Evolutionary conservation across 2,329 filamentous ascomycete genomes (phyloP), one percentile per base, ranked within the genome.

Genomic region (Fusarium mangiferae): DNA sequence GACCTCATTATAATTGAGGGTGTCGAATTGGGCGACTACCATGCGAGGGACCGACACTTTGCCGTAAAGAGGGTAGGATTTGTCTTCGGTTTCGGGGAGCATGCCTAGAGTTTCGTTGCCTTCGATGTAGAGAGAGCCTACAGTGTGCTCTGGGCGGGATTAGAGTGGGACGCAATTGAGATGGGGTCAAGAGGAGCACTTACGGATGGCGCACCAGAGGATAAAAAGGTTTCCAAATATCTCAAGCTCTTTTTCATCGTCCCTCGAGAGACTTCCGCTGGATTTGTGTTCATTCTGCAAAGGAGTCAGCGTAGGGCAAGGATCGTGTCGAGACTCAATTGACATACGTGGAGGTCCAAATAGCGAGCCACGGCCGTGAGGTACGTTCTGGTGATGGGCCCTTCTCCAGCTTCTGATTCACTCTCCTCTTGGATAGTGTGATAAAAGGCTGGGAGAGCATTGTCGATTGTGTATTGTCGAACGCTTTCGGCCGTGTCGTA

Each of bases 201-300:
- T 74, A 88, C 87, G 81, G 17, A 83, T 83, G 7, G 84, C 84
- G 71, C 87, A 85, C 84, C 85, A 87, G 3, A 88, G 72, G 11
- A 78, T 75, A 28, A 88, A 84, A 7, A 86, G 79, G 15, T 82
- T 82, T 3, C 69, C 64, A n/a, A 88, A 63, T 8, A 88, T 81
- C 2, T 73, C 61, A 35, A 80, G 78, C 41, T 85, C 81, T 20
- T 75, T 68, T 26, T 75, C 67, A 5, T 74, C 70, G 1, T 78
- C 64, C 6, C 5, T 22, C 8, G 45, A 24, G 33, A 51, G 55
- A 17, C 38, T 15, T 15, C 48, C 45, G 6, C 24, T 33, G 5
- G 4, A 20, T 28, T 17, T 45, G 2, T 56, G 38, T n/a, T 49
- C 28, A 18, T 33, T 42, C 73, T 76, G 33, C 1, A 12, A 48